These are phyloP conservation scores for Paulownia fortunei DNA, from an alignment of 257 asterid species.

Conservation along the genomic window DNA sequence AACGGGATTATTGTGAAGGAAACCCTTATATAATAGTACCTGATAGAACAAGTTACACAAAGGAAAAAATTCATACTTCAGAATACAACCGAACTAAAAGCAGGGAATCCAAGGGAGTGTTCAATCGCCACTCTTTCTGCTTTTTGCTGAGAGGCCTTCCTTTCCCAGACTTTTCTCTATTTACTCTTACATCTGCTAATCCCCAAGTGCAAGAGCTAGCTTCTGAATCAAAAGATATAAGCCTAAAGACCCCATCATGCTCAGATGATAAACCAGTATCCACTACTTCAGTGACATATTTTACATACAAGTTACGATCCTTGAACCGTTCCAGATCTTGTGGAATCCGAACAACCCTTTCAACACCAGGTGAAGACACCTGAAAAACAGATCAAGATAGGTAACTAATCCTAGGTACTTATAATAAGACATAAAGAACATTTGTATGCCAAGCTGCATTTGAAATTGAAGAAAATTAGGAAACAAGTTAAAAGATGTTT, in stretches of 20 bases:
- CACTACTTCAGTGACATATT: constrained; percentile 48
- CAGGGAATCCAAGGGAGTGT: constrained; percentile 65
- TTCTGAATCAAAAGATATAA: constrained; percentile 60
- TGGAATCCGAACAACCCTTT: constrained; percentile 75
- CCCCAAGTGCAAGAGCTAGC: constrained; percentile 75
- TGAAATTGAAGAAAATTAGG: neutral
- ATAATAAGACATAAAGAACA: neutral
- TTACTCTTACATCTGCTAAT: constrained; percentile 77
- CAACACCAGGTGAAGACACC: constrained; percentile 96
- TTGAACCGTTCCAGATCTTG: constrained; percentile 86
- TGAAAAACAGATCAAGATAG: constrained; percentile 29
- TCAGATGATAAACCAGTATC: constrained; percentile 55
- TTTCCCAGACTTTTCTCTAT: constrained; percentile 86
- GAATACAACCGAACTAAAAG: constrained; percentile 67
- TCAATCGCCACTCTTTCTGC: constrained; percentile 82
- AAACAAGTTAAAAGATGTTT: neutral
- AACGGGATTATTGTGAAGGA: neutral
- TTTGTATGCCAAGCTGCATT: neutral
- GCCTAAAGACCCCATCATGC: constrained; percentile 71
- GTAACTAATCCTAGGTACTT: neutral
- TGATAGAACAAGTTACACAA: neutral
- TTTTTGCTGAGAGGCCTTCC: constrained; percentile 91
- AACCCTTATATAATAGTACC: neutral
- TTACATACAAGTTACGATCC: constrained; percentile 80
- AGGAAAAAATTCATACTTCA: constrained; percentile 45